phyloP scores from a whole-genome alignment of 2,329 filamentous ascomycete genomes.

The Monosporascus cannonballus region DNA sequence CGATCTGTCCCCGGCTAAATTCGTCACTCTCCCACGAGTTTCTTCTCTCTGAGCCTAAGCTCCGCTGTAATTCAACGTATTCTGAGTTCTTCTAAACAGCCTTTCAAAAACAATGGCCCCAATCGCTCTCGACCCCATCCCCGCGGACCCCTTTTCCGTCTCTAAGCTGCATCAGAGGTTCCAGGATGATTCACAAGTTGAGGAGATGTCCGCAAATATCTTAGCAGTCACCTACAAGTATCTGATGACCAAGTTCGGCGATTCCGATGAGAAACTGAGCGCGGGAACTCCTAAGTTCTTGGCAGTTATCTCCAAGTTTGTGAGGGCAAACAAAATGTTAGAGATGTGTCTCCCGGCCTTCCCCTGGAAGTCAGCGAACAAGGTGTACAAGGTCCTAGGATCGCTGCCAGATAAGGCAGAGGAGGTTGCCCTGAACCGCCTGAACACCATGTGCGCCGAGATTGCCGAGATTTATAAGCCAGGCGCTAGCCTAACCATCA shows the following conservation, averaged over 20 bases:
- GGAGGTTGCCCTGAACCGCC: constrained; percentile 40
- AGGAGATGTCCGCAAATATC: neutral
- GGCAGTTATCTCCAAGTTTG: neutral
- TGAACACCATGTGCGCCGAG: constrained; percentile 40
- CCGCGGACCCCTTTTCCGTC: neutral
- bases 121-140: neutral
- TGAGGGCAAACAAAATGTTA: neutral
- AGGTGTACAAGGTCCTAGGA: constrained; percentile 44
- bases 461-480: constrained; percentile 38
- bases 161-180: neutral
- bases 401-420: constrained; percentile 46
- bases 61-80: too few species aligned
- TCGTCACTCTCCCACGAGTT: too few species aligned
- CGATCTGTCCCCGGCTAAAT: too few species aligned
- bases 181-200: neutral
- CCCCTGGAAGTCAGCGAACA: constrained; percentile 53
- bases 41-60: too few species aligned
- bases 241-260: neutral
- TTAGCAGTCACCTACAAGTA: neutral
- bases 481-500: constrained; percentile 41
- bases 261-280: neutral
- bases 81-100: too few species aligned
- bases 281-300: neutral
- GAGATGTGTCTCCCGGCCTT: constrained; percentile 41
- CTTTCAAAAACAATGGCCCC: neutral